Evolutionary conservation across 768 basidiomycete species (phyloP).

Genomic region (Xerocomellus chrysenteron): DNA sequence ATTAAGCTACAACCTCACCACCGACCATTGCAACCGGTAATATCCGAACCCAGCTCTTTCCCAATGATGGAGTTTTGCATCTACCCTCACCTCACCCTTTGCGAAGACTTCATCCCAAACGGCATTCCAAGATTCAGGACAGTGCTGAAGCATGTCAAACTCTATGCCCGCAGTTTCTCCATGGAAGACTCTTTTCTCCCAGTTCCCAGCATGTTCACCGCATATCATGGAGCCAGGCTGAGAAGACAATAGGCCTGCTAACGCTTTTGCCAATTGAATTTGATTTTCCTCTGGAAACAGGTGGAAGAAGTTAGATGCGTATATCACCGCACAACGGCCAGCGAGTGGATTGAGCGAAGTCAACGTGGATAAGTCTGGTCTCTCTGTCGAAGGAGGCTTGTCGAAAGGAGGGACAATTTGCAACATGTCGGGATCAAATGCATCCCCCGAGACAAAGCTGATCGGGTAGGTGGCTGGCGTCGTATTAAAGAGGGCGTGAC

Average conservation of each 20-base stretch:
- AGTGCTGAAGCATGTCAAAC: background rate
- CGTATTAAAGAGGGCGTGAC: no score
- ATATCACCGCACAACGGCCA: conserved; percentile 49
- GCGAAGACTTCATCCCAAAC: conserved; percentile 38
- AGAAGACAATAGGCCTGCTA: conserved; percentile 29
- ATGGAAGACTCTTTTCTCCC: background rate
- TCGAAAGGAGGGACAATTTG: no score
- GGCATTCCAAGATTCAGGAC: conserved; percentile 30
- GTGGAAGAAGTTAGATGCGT: conserved; percentile 48
- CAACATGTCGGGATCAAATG: no score
- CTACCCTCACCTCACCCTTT: conserved; percentile 7
- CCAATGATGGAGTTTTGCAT: background rate
- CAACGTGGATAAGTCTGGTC: conserved; percentile 33
- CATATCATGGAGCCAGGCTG: conserved; percentile 13
- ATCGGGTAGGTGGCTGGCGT: conserved; percentile 24
- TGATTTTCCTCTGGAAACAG: conserved; percentile 31
- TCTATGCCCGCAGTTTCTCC: background rate
- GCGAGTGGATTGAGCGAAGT: conserved; percentile 7
- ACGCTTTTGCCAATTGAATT: conserved; percentile 19
- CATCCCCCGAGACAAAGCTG: conserved; percentile 40
- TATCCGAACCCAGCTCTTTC: no score
- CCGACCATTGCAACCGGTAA: no score
- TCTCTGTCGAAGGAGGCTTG: no score
- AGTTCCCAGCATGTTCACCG: no score
- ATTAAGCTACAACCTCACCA: no score